Evolutionary conservation across 1,284 basidiomycete species (phyloP).

Genomic region (Heterobasidion parviporum): DNA sequence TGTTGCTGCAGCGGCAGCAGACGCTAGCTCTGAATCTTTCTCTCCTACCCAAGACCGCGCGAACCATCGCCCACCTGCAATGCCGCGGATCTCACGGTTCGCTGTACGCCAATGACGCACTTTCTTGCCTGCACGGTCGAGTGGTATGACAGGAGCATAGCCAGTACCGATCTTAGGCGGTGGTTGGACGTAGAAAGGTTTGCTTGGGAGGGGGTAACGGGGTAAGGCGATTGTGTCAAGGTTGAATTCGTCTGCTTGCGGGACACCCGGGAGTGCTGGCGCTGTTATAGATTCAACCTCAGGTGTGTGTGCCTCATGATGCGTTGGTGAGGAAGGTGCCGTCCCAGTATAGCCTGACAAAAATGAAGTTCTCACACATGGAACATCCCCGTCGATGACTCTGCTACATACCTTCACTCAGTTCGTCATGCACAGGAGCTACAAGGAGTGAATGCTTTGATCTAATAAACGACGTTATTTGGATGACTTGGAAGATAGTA

Average conservation of each 20-base stretch:
- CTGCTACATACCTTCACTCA: slow-evolving; percentile 34
- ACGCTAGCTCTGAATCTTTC: slow-evolving; percentile 58
- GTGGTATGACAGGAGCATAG: slow-evolving; percentile 53
- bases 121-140: slow-evolving; percentile 53
- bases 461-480: not conserved
- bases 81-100: slow-evolving; percentile 67
- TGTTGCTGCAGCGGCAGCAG: slow-evolving; percentile 19
- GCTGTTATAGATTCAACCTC: slow-evolving; percentile 13
- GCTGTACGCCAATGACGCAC: slow-evolving; percentile 65
- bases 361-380: not conserved
- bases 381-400: not conserved
- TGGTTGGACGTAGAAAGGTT: slow-evolving; percentile 71
- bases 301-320: slow-evolving; percentile 19
- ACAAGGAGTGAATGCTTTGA: slow-evolving; percentile 1
- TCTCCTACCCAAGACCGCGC: slow-evolving; percentile 69
- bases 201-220: slow-evolving; percentile 65
- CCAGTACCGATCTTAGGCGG: slow-evolving; percentile 66
- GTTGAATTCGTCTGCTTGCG: slow-evolving; percentile 37
- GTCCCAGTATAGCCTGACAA: slow-evolving; percentile 29
- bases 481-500: too few species aligned
- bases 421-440: slow-evolving; percentile 21
- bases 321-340: slow-evolving; percentile 37
- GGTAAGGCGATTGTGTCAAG: slow-evolving; percentile 55
- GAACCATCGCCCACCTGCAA: slow-evolving; percentile 75
- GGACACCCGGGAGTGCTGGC: slow-evolving; percentile 8